Evolutionary conservation across 2,329 filamentous ascomycete genomes (phyloP), one percentile per base, ranked within the genome.

Genomic region (Fusarium sp.): DNA sequence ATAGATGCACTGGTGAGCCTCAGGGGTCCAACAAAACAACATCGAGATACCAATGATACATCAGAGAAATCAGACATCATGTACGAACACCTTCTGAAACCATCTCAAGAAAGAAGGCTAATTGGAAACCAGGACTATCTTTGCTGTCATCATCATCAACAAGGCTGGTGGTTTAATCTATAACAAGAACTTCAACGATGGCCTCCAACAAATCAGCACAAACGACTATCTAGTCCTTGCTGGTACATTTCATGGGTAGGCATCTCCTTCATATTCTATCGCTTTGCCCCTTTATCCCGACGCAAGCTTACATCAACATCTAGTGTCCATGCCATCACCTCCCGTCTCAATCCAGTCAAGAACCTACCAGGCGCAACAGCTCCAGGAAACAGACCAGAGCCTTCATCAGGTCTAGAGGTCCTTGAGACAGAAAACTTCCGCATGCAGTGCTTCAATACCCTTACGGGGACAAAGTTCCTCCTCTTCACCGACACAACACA

Each of bases 151-250:
- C 79, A 92, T 99, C 79, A 97, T 99, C 85, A 98, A 98, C 86
- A 99, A 99, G 87, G 95, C 96, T 70, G 96, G 95, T 64, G 96
- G 96, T 75, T 88, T 99, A 55, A 91, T 99, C 81, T 99, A 97
- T 86, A 95, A 98, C 82, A 93, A 94, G 74, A 93, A 94, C 77
- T 98, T 99, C 80, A 91, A 95, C 75, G 90, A 95, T 43, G 93
- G 88, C 45, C 88, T 99, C 63, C 92, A 93, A 79, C 94, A 95
- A 79, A 90, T 99, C 74, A 93, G 89, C 72, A 95, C 93, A 73
- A 99, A 99, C 79, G 96, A 99, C 85, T 97, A 97, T 78, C 91
- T 99, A 33, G 95, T 98, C 73, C 89, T 99, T 28, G 96, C 96
- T 8, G 96, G 96, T 60, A 99, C 96, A 55, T 99, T 99, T 80